phyloP scores from a whole-genome alignment of 805 yeast species.

The Saturnispora saitoi region DNA sequence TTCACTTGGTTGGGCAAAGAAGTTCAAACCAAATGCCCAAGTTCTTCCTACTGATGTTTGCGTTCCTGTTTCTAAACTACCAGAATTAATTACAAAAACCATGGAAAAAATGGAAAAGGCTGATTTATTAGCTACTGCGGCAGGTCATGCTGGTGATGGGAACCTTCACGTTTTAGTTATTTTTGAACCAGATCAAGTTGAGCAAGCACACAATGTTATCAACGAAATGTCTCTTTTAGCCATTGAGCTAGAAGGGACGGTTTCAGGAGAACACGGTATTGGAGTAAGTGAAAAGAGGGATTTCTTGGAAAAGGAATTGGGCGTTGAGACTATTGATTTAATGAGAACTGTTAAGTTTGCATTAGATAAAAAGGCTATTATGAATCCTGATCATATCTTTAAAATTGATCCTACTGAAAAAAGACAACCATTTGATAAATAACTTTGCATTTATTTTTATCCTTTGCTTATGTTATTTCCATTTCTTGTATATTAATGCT shows the following conservation, averaged over 20 bases:
- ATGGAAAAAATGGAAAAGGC: conserved; percentile 48
- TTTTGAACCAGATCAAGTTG: conserved; percentile 43
- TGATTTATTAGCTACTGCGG: conserved; percentile 47
- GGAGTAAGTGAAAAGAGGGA: conserved; percentile 66
- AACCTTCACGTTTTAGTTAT: conserved; percentile 65
- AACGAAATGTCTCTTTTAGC: conserved; percentile 59
- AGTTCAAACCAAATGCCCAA: conserved; percentile 31
- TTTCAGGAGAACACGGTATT: conserved; percentile 84
- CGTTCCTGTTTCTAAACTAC: conserved; percentile 64
- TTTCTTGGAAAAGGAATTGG: conserved; percentile 53
- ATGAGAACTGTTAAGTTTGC: conserved; percentile 71
- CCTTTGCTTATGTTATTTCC: neutral
- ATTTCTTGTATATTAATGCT: neutral
- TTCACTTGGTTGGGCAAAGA: conserved; percentile 55
- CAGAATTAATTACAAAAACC: conserved; percentile 54
- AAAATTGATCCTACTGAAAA: conserved; percentile 48
- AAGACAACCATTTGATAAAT: conserved; percentile 18
- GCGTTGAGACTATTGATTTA: conserved; percentile 53
- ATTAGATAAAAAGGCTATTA: conserved; percentile 60
- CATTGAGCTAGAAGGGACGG: conserved; percentile 66
- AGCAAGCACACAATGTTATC: conserved; percentile 41
- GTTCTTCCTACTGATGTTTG: conserved; percentile 80
- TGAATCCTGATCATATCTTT: conserved; percentile 77
- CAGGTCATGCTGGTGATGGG: conserved; percentile 83
- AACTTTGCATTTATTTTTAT: neutral